Percentiles rank a stretch among this genome's conserved stretches.
Evolutionary conservation across 176 grass and related monocot species (phyloP).

Genomic region (Oryza meyeriana): DNA sequence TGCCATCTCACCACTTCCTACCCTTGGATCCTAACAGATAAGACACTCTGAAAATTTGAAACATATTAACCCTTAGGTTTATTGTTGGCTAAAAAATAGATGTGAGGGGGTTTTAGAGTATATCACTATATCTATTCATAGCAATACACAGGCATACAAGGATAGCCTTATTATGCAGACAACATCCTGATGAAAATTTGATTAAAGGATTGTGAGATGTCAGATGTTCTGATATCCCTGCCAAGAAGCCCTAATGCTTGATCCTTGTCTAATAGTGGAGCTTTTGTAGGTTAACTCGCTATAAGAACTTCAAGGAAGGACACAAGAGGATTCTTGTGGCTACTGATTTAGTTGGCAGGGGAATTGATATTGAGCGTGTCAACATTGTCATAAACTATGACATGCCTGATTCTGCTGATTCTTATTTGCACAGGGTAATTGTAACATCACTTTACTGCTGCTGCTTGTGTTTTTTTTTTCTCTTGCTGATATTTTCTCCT

Average conservation of each 20-base stretch:
- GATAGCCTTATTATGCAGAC: background rate
- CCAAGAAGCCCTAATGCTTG: background rate
- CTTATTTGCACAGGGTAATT: conserved; percentile 87
- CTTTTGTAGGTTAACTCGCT: conserved; percentile 57
- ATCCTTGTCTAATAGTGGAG: background rate
- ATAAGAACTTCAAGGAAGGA: conserved; percentile 93
- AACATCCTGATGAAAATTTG: background rate
- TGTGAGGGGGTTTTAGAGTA: background rate
- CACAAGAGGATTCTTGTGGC: conserved; percentile 94
- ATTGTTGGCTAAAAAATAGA: background rate
- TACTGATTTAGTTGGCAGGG: conserved; percentile 90
- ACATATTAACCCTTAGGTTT: too few relatives aligned
- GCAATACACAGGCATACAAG: background rate
- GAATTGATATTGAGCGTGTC: conserved; percentile 91
- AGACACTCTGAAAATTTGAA: too few relatives aligned
- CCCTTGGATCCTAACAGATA: background rate
- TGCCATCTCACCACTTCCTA: background rate
- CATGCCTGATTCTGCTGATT: conserved; percentile 93
- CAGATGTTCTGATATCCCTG: background rate
- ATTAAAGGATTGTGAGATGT: background rate
- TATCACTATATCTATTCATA: background rate
- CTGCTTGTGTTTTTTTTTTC: background rate
- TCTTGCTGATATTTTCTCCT: background rate
- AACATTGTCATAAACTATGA: conserved; percentile 94
- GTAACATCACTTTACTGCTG: background rate